Evolutionary conservation across 768 basidiomycete species (phyloP), one percentile per base, ranked within the genome.

Genomic region (Postia placenta): DNA sequence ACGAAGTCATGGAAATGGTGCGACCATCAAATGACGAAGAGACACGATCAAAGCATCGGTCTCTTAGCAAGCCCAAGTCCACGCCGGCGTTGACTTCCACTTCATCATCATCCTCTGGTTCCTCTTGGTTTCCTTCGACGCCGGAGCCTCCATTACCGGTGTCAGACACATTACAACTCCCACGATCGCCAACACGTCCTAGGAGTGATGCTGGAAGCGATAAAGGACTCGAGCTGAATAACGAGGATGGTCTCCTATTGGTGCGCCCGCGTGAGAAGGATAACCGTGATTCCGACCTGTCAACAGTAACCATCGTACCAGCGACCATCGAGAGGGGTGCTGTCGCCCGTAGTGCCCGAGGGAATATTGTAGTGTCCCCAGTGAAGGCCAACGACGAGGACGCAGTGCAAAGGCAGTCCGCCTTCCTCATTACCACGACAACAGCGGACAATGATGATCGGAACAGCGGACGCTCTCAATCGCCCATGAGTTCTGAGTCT

Each of bases 291-390:
- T 62, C 63, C 0, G 60, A 55, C 11, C 44, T 62, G 45, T 62
- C 61, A 4, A 64, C 61, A 9, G 56, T 60, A 52, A 64, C 63
- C 9, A 59, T 64, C 14, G 62, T 61, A 46, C 61, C 61, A n/a
- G 63, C 63, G 15, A 64, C 61, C 37, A 64, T 64, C 42, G 57
- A 61, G 23, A 54, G 57, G 5, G 60, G 56, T 26, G 57, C 60
- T 6, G 52, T 62, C 23, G 59, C 50, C 23, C 54, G 53, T 43
- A 54, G 54, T 26, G 59, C 52, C n/a, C 51, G 56, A 35, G 54
- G 52, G 30, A 55, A 57, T 30, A 39, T 56, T 35, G 53, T 64
- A 9, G 50, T 54, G 20, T 58, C 58, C 22, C 59, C 60, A 5
- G 45, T 36, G 30, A 45, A 23, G 24, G 11, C 7, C 5, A 23